Conservation (phyloP, 768 basidiomycete species). For the Botryobasidium botryosum region DNA sequence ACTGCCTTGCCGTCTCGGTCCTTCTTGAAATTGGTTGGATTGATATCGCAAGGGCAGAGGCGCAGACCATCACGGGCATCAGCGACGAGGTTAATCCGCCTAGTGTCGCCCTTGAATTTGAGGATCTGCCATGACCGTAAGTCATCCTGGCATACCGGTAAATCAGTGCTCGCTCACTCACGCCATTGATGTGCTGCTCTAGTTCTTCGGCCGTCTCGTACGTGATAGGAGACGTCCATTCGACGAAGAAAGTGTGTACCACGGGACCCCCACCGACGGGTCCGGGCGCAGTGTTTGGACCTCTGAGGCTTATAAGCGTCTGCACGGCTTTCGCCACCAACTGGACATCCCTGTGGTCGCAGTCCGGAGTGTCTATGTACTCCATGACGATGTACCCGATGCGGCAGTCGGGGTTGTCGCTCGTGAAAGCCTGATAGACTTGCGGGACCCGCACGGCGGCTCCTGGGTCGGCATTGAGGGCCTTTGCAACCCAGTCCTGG, state of each 20-base stretch:
- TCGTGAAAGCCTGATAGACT: slow-evolving; percentile 1
- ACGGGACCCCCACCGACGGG: slow-evolving; percentile 1
- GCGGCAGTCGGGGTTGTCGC: neutral
- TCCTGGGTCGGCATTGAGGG: neutral
- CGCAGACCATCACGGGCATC: neutral
- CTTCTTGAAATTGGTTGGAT: slow-evolving; percentile 2
- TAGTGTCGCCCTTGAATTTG: neutral
- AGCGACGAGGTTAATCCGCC: slow-evolving; percentile 1
- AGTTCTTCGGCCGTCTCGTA: slow-evolving; percentile 2
- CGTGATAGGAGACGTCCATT: neutral
- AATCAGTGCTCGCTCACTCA: neutral
- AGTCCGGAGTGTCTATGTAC: neutral
- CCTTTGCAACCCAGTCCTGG: slow-evolving; percentile 2
- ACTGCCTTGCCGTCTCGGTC: neutral
- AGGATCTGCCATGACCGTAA: slow-evolving; percentile 2
- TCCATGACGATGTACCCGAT: slow-evolving; percentile 5
- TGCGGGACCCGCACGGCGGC: neutral
- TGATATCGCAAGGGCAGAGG: slow-evolving; percentile 3
- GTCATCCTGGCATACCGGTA: neutral
- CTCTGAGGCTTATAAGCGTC: slow-evolving; percentile 2
- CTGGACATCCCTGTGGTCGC: neutral
- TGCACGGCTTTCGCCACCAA: slow-evolving; percentile 2
- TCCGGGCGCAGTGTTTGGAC: neutral
- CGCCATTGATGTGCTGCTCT: neutral
- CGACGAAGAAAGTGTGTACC: neutral